Evolutionary conservation across 305 asterid genomes (phyloP).

Genomic region (Fraxinus floribunda): DNA sequence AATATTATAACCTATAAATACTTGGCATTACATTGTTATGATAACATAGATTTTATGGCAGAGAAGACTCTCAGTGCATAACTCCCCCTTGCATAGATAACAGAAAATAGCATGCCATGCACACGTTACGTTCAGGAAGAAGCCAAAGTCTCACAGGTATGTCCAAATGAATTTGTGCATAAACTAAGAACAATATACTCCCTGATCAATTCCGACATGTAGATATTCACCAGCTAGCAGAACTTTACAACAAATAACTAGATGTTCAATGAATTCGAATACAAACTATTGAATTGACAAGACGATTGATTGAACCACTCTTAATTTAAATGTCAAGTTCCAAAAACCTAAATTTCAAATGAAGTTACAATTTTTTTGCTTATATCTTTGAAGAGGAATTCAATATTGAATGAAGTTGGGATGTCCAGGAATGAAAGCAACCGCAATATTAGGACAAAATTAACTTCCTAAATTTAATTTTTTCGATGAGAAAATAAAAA

Average conservation of each 20-base stretch:
- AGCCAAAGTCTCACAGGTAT: background rate
- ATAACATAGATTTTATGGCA: background rate
- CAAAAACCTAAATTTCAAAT: background rate
- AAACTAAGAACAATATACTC: background rate
- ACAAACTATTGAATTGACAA: background rate
- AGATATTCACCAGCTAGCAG: background rate
- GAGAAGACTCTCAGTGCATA: background rate
- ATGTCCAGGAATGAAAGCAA: background rate
- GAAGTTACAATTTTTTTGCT: background rate
- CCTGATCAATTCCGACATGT: background rate
- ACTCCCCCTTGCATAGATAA: background rate
- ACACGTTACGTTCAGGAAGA: background rate
- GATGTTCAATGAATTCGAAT: background rate
- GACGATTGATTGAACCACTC: background rate
- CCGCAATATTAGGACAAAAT: background rate
- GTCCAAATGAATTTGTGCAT: background rate
- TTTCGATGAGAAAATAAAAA: background rate
- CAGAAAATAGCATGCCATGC: background rate
- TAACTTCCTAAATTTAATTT: background rate
- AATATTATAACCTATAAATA: background rate
- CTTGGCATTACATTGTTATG: background rate
- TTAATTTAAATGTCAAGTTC: background rate
- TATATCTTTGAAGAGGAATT: background rate
- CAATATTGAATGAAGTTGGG: background rate
- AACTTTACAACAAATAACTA: background rate